Evolutionary conservation across 768 basidiomycete genomes (phyloP), one percentile per base, ranked within the genome.

Genomic region (Trametes cubensis): DNA sequence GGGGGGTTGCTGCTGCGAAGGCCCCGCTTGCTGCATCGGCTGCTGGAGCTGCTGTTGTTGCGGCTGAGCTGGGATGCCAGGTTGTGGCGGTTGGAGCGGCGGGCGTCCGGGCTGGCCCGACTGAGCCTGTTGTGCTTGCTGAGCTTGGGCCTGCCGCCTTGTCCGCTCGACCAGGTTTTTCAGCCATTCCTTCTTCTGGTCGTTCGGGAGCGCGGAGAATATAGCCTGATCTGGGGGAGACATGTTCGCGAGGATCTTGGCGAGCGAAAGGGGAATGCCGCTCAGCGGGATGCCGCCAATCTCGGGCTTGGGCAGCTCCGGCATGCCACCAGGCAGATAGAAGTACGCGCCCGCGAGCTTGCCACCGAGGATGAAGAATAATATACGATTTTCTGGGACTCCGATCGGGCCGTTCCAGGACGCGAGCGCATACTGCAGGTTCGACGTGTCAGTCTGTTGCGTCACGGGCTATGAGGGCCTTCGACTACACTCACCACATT

Each of bases 291-390:
- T n/a, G 20, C 49, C 63, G 20, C 13, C 23, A 23, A 45, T 14
- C 4, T 59, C 54, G 8, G 55, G 21, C 55, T 76, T 77, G 4
- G 81, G 82, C 60, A 83, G 69, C 58, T 82, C 81, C 0, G 86
- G 84, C 42, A 87, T 71, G 7, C 84, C 85, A 25, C 62, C 62
- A 0, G 76, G 79, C 11, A 76, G 38, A 6, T 80, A 79, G 71
- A 86, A 88, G 62, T 83, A 76, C 0, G 79, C 80, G 21, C 80
- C 85, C 2, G 72, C 70, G n/a, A 86, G 71, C 21, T 63, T 64
- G 7, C 62, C 64, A 15, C 66, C 63, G 18, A 76, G 58, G 1
- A 81, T 71, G 61, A 87, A 83, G 21, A 87, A 70, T 13, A 87
- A 69, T 1, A 81, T 74, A 46, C 81, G 82, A 25, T 76, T 77